Evolutionary conservation across 2,329 filamentous ascomycete species (phyloP).

Genomic region (Metarhizium rileyi): DNA sequence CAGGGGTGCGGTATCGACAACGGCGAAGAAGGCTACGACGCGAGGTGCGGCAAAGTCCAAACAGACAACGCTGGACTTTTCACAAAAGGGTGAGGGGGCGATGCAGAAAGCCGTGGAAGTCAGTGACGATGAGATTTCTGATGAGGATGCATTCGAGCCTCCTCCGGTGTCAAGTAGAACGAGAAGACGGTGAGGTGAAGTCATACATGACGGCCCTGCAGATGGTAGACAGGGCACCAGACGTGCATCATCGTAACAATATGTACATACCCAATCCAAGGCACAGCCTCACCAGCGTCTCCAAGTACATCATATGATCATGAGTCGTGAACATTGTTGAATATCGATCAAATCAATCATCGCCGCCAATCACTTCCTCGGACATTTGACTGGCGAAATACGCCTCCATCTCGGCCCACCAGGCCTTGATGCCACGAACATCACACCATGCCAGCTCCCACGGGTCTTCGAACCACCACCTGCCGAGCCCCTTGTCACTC

Average conservation of each 20-base stretch:
- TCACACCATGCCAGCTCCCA: constrained; percentile 39
- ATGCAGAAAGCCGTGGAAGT: constrained; percentile 45
- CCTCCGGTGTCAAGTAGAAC: constrained; percentile 28
- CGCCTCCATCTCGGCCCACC: constrained; percentile 30
- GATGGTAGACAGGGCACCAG: no score
- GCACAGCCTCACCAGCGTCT: background rate
- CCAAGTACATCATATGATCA: background rate
- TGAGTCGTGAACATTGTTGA: no score
- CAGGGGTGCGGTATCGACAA: constrained; percentile 9
- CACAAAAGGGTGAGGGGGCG: constrained; percentile 28
- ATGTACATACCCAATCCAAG: background rate
- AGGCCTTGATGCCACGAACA: constrained; percentile 31
- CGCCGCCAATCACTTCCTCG: background rate
- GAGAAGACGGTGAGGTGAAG: constrained; percentile 17
- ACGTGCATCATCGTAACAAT: background rate
- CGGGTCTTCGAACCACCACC: constrained; percentile 45
- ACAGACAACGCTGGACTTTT: constrained; percentile 26
- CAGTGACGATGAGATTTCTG: constrained; percentile 56
- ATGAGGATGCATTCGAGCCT: constrained; percentile 51
- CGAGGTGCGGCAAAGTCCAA: constrained; percentile 13
- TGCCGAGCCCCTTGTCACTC: constrained; percentile 26
- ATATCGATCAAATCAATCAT: background rate
- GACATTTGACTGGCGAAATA: constrained; percentile 5
- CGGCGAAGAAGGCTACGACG: constrained; percentile 17
- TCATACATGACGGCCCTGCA: background rate